Percentiles rank a stretch among this genome's conserved stretches.
Conservation (phyloP, 768 basidiomycete species). For the Trametes meyenii region DNA sequence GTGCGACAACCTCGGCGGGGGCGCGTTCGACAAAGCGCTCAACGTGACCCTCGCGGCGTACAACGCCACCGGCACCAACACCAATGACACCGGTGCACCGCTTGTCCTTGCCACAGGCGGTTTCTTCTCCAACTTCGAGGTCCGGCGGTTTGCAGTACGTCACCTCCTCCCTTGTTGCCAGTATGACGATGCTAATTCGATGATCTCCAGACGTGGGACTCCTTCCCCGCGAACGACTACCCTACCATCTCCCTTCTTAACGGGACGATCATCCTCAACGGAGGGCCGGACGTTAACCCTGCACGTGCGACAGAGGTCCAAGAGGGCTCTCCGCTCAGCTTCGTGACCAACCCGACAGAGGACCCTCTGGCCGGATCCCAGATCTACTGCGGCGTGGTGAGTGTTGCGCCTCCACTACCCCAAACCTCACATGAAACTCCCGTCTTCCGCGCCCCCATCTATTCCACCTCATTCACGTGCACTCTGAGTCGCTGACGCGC, state of each 20-base stretch:
- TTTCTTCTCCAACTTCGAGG: conserved; percentile 38
- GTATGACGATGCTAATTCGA: too few relatives aligned
- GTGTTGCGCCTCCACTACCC: not conserved
- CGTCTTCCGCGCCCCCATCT: not conserved
- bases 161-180: too few relatives aligned
- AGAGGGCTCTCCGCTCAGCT: conserved; percentile 36
- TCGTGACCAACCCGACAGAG: conserved; percentile 42
- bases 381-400: conserved; percentile 40
- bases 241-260: conserved; percentile 43
- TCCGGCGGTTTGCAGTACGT: conserved; percentile 43
- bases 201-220: conserved; percentile 43
- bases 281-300: conserved; percentile 26
- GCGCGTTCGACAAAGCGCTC: conserved; percentile 33
- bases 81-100: conserved; percentile 49
- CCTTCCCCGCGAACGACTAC: conserved; percentile 54
- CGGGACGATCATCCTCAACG: conserved; percentile 43
- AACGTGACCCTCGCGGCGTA: conserved; percentile 52
- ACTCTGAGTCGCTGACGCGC: not conserved
- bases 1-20: conserved; percentile 28
- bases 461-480: not conserved
- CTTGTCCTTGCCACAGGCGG: conserved; percentile 45
- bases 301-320: conserved; percentile 42
- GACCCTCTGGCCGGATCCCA: conserved; percentile 34
- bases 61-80: conserved; percentile 45
- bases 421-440: not conserved